Conservation (phyloP, 2,329 filamentous ascomycete species). For the Lasiodiplodia theobromae region DNA sequence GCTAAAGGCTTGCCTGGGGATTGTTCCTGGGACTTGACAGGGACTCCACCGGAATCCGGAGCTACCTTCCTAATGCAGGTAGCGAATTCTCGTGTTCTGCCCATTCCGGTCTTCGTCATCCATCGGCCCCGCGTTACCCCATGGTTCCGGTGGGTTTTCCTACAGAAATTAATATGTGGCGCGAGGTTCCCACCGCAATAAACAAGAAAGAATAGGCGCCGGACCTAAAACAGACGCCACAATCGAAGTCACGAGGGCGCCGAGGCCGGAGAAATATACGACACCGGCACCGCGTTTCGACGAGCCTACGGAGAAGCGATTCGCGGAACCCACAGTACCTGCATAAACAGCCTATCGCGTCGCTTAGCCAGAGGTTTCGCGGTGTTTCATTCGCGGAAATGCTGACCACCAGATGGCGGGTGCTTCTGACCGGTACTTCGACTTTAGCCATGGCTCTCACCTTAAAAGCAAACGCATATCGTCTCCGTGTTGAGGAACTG, state of each 20-base stretch:
- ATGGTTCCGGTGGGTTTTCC: conserved; percentile 5
- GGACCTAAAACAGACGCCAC: background rate
- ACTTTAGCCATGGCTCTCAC: background rate
- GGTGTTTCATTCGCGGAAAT: conserved; percentile 16
- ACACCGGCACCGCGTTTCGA: conserved; percentile 20
- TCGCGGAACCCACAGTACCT: conserved; percentile 9
- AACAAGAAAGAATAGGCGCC: conserved; percentile 4
- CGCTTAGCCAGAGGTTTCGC: background rate
- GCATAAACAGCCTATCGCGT: background rate
- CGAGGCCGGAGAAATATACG: conserved; percentile 20
- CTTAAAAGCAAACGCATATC: background rate
- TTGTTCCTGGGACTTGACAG: background rate
- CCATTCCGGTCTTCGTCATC: background rate
- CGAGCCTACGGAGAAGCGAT: conserved; percentile 12
- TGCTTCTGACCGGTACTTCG: background rate
- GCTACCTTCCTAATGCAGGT: conserved; percentile 5
- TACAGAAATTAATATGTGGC: conserved; percentile 1
- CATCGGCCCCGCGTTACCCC: conserved; percentile 17
- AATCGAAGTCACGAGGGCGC: conserved; percentile 7
- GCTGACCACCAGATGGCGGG: background rate
- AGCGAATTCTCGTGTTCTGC: background rate
- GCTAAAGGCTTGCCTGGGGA: background rate
- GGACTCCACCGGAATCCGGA: background rate
- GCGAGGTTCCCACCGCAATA: conserved; percentile 3
- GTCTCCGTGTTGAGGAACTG: conserved; percentile 1